A percentile compares a stretch with the other conserved stretches of the same genome.
Conservation (phyloP, 2,329 filamentous ascomycete genomes). For the Escovopsis sp. region DNA sequence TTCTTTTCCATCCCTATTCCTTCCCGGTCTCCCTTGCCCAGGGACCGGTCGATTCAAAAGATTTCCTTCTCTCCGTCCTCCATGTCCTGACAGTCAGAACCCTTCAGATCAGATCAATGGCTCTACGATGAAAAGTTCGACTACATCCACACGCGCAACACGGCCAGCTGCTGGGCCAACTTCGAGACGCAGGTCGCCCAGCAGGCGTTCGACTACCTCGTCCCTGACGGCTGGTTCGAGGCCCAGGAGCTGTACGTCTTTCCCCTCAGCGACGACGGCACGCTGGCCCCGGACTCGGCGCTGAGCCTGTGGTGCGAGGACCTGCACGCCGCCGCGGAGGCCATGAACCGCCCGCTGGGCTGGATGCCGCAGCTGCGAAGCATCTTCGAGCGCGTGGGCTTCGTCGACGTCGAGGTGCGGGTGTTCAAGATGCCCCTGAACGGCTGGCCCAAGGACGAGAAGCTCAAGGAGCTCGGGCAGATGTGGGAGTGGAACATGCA, state of each 20-base stretch:
- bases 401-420: constrained; percentile 37
- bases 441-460: constrained; percentile 34
- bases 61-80: too few relatives aligned
- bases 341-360: constrained; percentile 22
- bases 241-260: constrained; percentile 31
- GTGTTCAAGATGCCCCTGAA: constrained; percentile 41
- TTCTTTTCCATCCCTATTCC: not conserved
- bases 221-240: constrained; percentile 40
- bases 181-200: constrained; percentile 35
- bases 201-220: constrained; percentile 33
- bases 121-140: constrained; percentile 39
- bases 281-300: constrained; percentile 22
- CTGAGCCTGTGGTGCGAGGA: constrained; percentile 27
- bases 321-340: constrained; percentile 23
- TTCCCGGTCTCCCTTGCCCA: too few relatives aligned
- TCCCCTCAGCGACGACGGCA: constrained; percentile 30
- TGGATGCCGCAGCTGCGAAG: constrained; percentile 20
- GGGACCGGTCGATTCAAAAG: too few relatives aligned
- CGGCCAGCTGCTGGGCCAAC: constrained; percentile 33
- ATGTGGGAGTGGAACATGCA: constrained; percentile 31
- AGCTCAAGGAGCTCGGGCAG: constrained; percentile 27
- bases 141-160: constrained; percentile 38
- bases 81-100: not conserved
- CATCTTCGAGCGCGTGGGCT: constrained; percentile 33
- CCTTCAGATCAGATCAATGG: constrained; percentile 32